Conservation (phyloP, 768 basidiomycete genomes). For the Amanita phalloides region DNA sequence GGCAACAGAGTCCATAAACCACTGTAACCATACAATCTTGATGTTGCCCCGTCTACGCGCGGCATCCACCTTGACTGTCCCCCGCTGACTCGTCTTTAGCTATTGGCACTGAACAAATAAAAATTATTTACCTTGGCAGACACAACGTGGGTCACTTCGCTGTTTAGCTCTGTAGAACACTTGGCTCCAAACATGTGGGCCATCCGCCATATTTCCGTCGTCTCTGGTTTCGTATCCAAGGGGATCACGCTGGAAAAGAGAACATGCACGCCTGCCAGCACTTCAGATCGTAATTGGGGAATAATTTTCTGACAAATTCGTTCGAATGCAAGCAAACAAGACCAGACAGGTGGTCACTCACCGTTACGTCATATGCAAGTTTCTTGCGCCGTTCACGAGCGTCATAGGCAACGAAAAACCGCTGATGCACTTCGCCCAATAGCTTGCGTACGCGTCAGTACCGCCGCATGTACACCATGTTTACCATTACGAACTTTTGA, state of each 20-base stretch:
- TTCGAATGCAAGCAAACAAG: conserved; percentile 2
- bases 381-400: conserved; percentile 13
- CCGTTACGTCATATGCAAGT: conserved; percentile 65
- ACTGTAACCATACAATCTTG: conserved; percentile 78
- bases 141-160: conserved; percentile 79
- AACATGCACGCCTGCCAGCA: conserved; percentile 71
- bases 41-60: conserved; percentile 69
- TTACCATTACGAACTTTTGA: conserved; percentile 41
- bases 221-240: conserved; percentile 70
- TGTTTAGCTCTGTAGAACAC: conserved; percentile 59
- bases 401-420: conserved; percentile 67
- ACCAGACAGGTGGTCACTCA: conserved; percentile 24
- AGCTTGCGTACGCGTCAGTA: conserved; percentile 36
- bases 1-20: conserved; percentile 87
- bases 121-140: conserved; percentile 60
- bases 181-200: conserved; percentile 85
- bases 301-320: conserved; percentile 59
- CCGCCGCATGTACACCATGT: background rate
- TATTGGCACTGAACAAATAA: background rate
- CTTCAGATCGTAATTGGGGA: conserved; percentile 62
- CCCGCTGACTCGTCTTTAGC: conserved; percentile 37
- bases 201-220: conserved; percentile 76
- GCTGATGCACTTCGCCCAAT: conserved; percentile 67
- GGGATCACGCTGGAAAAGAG: conserved; percentile 95
- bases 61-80: conserved; percentile 85